Conservation (phyloP, 1,284 basidiomycete species). For the Xerocomus amazonicus region DNA sequence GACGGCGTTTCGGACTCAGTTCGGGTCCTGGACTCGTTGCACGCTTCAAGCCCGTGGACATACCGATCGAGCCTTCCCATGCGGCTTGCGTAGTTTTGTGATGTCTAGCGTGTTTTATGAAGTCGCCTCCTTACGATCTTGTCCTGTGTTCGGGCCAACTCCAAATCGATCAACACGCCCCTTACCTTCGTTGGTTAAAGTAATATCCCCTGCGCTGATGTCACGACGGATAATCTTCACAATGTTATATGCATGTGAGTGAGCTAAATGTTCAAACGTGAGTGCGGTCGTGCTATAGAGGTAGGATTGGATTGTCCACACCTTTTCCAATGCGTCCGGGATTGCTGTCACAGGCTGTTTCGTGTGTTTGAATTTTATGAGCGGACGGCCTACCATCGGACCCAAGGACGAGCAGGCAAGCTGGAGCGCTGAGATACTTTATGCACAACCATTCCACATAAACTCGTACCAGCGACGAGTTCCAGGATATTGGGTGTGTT, state of each 20-base stretch:
- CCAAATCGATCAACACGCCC: not conserved
- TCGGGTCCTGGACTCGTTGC: not conserved
- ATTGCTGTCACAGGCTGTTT: not conserved
- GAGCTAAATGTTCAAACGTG: not conserved
- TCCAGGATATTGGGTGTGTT: not conserved
- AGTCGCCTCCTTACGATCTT: too few species aligned
- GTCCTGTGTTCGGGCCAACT: too few species aligned
- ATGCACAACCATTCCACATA: not conserved
- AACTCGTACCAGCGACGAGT: not conserved
- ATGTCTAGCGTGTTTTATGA: not conserved
- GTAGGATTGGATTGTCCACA: not conserved
- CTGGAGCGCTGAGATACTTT: not conserved
- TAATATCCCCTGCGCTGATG: not conserved
- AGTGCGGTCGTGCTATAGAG: not conserved
- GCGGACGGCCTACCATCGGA: too few species aligned
- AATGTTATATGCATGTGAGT: not conserved
- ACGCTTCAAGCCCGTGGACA: not conserved
- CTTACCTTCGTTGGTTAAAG: not conserved
- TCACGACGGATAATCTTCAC: not conserved
- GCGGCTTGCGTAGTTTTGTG: not conserved
- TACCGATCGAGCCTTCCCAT: not conserved
- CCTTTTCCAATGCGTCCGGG: not conserved
- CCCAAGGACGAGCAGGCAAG: constrained; percentile 2
- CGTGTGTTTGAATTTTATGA: not conserved
- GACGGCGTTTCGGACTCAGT: not conserved